phyloP scores from a whole-genome alignment of 192 early-diverging fungal genomes.

The Piromyces finnis region DNA sequence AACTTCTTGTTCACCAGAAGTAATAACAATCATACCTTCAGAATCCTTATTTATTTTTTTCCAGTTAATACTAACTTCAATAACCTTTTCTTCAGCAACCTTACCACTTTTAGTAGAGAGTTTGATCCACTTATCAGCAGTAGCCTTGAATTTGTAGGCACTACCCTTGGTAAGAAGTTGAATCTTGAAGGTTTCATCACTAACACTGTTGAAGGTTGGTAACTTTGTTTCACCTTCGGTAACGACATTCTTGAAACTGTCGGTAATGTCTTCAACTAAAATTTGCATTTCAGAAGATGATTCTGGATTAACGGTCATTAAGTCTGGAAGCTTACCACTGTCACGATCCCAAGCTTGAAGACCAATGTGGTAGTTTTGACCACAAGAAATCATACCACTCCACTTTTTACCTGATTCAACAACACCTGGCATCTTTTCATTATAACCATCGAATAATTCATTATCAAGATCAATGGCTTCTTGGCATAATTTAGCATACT shows the following conservation, averaged over 20 bases:
- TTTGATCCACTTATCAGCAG: not conserved
- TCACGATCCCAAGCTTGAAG: not conserved
- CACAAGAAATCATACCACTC: not conserved
- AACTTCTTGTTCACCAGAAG: not conserved
- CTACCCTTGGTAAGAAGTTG: not conserved
- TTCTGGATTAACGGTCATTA: not conserved
- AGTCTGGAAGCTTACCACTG: not conserved
- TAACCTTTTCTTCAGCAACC: not conserved
- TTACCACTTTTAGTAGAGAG: not conserved
- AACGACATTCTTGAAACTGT: not conserved
- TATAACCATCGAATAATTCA: not conserved
- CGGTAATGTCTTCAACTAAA: not conserved
- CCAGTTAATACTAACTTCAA: not conserved
- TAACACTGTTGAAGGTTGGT: not conserved
- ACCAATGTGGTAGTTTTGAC: not conserved
- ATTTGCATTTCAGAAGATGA: not conserved
- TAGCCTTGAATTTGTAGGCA: not conserved
- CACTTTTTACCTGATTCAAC: not conserved
- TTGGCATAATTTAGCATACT: constrained; percentile 1
- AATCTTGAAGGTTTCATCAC: not conserved
- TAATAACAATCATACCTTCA: not conserved
- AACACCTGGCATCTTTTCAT: not conserved
- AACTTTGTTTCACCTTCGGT: not conserved
- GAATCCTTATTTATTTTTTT: no score
- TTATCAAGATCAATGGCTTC: not conserved